phyloP scores from a whole-genome alignment of 331 rosid genomes.

The Prunus yedoensis region DNA sequence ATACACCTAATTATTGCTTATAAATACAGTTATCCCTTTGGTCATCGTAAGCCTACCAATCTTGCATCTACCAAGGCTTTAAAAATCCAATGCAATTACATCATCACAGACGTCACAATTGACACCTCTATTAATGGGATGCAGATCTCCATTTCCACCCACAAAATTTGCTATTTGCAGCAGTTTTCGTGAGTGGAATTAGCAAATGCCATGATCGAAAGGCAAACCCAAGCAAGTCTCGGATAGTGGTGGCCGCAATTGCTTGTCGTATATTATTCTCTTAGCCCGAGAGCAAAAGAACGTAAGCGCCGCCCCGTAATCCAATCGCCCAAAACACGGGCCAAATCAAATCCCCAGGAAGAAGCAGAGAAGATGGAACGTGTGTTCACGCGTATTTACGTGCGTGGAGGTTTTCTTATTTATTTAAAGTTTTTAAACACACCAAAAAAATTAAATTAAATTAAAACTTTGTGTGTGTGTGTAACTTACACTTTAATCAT shows the following conservation, averaged over 20 bases:
- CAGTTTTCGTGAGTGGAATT: neutral
- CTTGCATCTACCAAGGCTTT: neutral
- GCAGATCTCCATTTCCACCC: constrained; percentile 3
- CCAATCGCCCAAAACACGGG: neutral
- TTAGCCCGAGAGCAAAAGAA: neutral
- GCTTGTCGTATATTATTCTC: neutral
- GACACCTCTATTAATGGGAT: neutral
- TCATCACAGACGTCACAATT: neutral
- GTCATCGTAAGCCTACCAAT: constrained; percentile 4
- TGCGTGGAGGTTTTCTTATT: neutral
- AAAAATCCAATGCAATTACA: neutral
- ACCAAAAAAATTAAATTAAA: neutral
- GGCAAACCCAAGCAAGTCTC: neutral
- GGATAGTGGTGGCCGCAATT: neutral
- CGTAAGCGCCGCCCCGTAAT: neutral
- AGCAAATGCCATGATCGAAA: neutral
- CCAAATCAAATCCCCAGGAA: neutral
- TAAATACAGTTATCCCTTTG: neutral
- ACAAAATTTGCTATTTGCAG: neutral
- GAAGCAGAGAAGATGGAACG: neutral
- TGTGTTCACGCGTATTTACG: constrained; percentile 5
- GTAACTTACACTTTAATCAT: neutral
- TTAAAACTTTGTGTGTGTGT: neutral
- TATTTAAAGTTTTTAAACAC: neutral
- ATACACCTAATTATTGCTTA: neutral